These are phyloP conservation scores for Pholiota conissans DNA, from an alignment of 768 basidiomycete species.

Conservation along the genomic window DNA sequence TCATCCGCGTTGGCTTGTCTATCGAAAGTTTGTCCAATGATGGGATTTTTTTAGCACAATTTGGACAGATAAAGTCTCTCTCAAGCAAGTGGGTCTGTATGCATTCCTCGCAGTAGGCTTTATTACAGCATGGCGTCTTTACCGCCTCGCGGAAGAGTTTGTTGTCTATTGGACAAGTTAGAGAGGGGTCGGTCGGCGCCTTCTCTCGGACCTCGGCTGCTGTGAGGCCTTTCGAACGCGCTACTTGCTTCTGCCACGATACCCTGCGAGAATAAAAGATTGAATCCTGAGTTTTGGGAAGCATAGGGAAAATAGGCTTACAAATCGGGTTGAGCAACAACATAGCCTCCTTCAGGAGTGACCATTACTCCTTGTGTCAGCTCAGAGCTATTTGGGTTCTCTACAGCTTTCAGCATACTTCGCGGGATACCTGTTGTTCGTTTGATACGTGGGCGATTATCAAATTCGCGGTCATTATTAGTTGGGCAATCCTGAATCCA, in stretches of 20 bases:
- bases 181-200: slow-evolving; percentile 71
- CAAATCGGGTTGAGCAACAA: slow-evolving; percentile 96
- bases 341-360: slow-evolving; percentile 97
- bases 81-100: slow-evolving; percentile 93
- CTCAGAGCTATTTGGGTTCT: slow-evolving; percentile 73
- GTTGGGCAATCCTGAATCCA: slow-evolving; percentile 99
- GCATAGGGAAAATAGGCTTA: slow-evolving; percentile 41
- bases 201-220: slow-evolving; percentile 89
- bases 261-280: slow-evolving; percentile 47
- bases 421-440: slow-evolving; percentile 98
- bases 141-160: slow-evolving; percentile 93
- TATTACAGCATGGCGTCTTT: slow-evolving; percentile 93
- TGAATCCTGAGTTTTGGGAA: background rate
- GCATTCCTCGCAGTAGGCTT: slow-evolving; percentile 94
- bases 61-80: slow-evolving; percentile 92
- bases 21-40: slow-evolving; percentile 83
- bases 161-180: slow-evolving; percentile 90
- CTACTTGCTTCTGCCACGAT: slow-evolving; percentile 93
- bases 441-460: slow-evolving; percentile 93
- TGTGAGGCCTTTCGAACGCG: slow-evolving; percentile 77
- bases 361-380: slow-evolving; percentile 93
- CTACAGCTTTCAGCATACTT: slow-evolving; percentile 95
- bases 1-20: slow-evolving; percentile 79
- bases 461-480: slow-evolving; percentile 93
- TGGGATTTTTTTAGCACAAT: slow-evolving; percentile 83